Evolutionary conservation across 2,329 filamentous ascomycete genomes (phyloP).

Genomic region (Pseudocercospora cruenta): DNA sequence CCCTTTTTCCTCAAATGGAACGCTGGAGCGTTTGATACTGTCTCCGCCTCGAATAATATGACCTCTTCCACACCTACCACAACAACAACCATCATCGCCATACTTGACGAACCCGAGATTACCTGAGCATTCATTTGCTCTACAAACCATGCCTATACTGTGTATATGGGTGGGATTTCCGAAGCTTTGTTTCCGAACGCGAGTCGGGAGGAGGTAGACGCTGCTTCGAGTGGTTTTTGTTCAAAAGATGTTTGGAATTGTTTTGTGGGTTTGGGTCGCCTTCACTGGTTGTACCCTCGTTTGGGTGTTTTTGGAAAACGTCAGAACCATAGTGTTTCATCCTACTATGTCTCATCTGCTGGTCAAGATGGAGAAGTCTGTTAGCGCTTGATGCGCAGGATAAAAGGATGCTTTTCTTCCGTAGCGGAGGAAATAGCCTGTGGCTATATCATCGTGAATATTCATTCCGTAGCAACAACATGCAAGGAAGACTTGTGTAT

Average conservation of each 20-base stretch:
- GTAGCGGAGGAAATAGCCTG: not conserved
- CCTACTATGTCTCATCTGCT: conserved; percentile 9
- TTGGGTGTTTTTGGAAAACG: not conserved
- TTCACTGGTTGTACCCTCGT: not conserved
- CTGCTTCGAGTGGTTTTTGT: conserved; percentile 34
- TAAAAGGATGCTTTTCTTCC: not conserved
- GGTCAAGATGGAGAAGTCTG: not conserved
- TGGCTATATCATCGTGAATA: not conserved
- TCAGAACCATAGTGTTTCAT: conserved; percentile 2
- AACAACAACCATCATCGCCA: conserved; percentile 9
- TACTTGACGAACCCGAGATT: conserved; percentile 16
- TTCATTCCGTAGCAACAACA: conserved; percentile 2
- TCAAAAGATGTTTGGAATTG: not conserved
- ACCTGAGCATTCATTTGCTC: conserved; percentile 25
- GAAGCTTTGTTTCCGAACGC: conserved; percentile 39
- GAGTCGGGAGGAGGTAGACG: conserved; percentile 41
- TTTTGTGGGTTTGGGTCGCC: not conserved
- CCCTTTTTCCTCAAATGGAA: conserved; percentile 17
- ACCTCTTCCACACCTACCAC: conserved; percentile 15
- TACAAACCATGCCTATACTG: conserved; percentile 21
- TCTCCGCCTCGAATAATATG: conserved; percentile 30
- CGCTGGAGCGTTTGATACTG: conserved; percentile 27
- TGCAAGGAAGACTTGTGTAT: conserved; percentile 5
- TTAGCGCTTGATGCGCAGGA: conserved; percentile 5
- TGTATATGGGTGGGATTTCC: conserved; percentile 21